Evolutionary conservation across 2,329 filamentous ascomycete genomes (phyloP), one percentile per base, ranked within the genome.

Genomic region (Daldinia sp.): DNA sequence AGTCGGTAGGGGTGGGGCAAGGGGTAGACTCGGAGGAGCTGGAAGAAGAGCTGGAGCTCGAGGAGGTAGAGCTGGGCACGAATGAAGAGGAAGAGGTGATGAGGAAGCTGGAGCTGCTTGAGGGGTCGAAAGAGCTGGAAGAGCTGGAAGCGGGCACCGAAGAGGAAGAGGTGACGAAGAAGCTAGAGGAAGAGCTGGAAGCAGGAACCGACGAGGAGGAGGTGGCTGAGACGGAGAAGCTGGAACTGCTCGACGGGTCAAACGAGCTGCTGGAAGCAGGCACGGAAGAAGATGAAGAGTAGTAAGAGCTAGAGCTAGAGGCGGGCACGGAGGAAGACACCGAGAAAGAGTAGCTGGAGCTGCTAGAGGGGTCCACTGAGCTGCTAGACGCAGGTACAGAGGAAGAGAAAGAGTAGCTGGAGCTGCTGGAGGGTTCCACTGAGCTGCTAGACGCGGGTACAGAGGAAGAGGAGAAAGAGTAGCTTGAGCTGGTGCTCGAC

Each of bases 1-100:
- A 63, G 47, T 52, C 21, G 15, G 60, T 55, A 3, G 60, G 54
- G 10, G 60, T 63, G 5, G 60, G 60, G 54, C 60, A 63, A 43
- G 54, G 30, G 30, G 49, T 27, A 7, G 60, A 47, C 2, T 27
- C 21, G 2, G 43, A 15, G 13, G 43, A 41, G 37, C 37, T 47
- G 15, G 60, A 54, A 35, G 27, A 49, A 8, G 58, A 55, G 17
- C 45, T 48, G 23, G 45, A 43, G 30, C 27, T 43, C 9, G 55
- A 48, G 13, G 56, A 61, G 8, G 50, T 41, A 17, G 41, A 49
- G 58, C 43, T 61, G 17, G 37, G 25, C 25, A 32, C 27, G 27
- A 21, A 45, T 11, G 29, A 45, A 15, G 50, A 54, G 8, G 47
- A 58, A 6, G 39, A 55, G 10, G 41, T 41, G 43, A 47, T 47